Evolutionary conservation across 331 rosid genomes (phyloP).

Genomic region (Cydonia oblonga): DNA sequence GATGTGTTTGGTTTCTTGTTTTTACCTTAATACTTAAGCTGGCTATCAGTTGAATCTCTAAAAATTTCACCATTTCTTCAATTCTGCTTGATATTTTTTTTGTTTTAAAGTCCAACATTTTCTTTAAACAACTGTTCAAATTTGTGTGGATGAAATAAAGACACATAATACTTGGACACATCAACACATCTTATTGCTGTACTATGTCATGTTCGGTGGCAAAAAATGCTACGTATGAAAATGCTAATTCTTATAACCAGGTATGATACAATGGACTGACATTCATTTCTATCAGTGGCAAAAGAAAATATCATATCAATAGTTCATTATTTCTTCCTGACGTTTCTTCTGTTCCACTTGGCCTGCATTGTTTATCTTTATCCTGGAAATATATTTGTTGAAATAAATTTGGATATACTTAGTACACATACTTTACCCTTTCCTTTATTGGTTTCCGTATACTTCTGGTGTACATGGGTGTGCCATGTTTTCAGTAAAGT

Average conservation of each 20-base stretch:
- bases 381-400: too few relatives aligned
- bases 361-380: background rate
- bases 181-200: background rate
- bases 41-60: background rate
- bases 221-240: background rate
- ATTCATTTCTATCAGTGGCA: background rate
- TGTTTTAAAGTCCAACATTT: background rate
- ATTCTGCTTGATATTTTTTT: background rate
- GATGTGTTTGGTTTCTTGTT: background rate
- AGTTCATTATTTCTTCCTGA: background rate
- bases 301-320: background rate
- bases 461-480: background rate
- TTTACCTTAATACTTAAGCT: background rate
- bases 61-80: background rate
- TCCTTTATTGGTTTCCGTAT: background rate
- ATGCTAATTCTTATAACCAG: background rate
- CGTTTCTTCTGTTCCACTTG: background rate
- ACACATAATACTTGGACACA: background rate
- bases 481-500: background rate
- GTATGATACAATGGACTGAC: background rate
- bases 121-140: background rate
- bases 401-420: background rate
- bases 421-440: background rate
- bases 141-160: background rate
- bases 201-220: background rate